Percentiles rank a stretch among this genome's conserved stretches.
Evolutionary conservation across 768 basidiomycete species (phyloP).

Genomic region (Amanita polypyramis): DNA sequence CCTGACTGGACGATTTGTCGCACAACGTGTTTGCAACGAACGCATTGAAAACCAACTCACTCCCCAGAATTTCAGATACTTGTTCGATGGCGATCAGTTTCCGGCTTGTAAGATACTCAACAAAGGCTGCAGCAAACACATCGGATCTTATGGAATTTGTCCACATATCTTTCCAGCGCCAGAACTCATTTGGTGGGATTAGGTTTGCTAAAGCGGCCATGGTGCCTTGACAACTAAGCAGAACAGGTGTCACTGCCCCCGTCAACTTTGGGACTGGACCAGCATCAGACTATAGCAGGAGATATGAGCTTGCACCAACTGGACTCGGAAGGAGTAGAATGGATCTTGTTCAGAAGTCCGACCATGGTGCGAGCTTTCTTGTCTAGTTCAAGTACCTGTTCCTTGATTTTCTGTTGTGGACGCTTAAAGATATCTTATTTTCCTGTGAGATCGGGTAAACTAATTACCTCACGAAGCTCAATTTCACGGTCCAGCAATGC

Average conservation of each 20-base stretch:
- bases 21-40: neutral
- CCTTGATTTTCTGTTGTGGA: conserved; percentile 61
- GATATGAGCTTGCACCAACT: conserved; percentile 29
- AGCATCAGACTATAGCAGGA: conserved; percentile 1
- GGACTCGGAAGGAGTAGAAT: conserved; percentile 54
- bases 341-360: conserved; percentile 72
- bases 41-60: conserved; percentile 32
- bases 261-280: conserved; percentile 49
- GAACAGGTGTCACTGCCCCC: conserved; percentile 41
- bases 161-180: conserved; percentile 86
- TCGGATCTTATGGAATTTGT: conserved; percentile 54
- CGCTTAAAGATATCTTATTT: conserved; percentile 1
- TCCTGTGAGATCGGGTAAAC: neutral
- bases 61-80: conserved; percentile 48
- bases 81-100: conserved; percentile 46
- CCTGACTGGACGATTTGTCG: conserved; percentile 35
- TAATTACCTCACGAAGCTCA: conserved; percentile 5
- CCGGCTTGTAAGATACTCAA: conserved; percentile 52
- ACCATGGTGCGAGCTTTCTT: conserved; percentile 63
- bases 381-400: conserved; percentile 64
- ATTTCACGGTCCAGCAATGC: conserved; percentile 4
- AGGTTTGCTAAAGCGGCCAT: conserved; percentile 41
- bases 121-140: conserved; percentile 54
- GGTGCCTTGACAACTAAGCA: conserved; percentile 43
- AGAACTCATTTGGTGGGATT: conserved; percentile 64